phyloP scores from a whole-genome alignment of 495 filamentous ascomycete species.

The Penicillium nucicola region DNA sequence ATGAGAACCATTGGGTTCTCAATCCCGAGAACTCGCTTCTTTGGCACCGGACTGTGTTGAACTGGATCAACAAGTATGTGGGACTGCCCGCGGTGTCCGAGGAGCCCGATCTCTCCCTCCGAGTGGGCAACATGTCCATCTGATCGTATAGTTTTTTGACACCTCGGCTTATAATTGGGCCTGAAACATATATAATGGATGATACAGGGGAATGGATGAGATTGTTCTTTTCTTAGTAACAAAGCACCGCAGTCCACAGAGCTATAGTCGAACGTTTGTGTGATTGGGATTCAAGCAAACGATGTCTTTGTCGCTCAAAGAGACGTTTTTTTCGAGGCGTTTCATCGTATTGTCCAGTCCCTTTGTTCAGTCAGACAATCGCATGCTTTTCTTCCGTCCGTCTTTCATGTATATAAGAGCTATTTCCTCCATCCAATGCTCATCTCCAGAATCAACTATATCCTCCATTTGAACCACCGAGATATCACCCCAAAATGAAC shows the following conservation, averaged over 20 bases:
- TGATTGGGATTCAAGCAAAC: neutral
- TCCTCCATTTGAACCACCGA: too few species aligned
- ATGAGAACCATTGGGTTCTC: conserved; percentile 84
- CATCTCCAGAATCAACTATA: neutral
- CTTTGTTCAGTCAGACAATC: conserved; percentile 2
- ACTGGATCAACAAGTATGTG: conserved; percentile 83
- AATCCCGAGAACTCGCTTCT: conserved; percentile 87
- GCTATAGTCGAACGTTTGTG: neutral
- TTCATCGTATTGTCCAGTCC: conserved; percentile 10
- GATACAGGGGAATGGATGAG: neutral
- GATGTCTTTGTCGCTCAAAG: neutral
- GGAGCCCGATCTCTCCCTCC: conserved; percentile 16
- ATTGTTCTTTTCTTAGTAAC: conserved; percentile 7
- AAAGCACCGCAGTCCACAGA: conserved; percentile 1
- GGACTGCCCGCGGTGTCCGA: conserved; percentile 46
- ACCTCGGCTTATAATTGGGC: neutral
- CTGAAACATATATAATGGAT: conserved; percentile 2
- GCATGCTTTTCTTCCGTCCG: neutral
- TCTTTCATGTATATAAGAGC: neutral
- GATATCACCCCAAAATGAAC: too few species aligned
- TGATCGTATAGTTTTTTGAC: conserved; percentile 7
- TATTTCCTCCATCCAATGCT: neutral
- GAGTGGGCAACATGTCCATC: conserved; percentile 20
- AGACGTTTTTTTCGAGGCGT: conserved; percentile 8
- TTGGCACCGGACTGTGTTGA: conserved; percentile 87